These are phyloP conservation scores for Francoa sonchifolia DNA, from an alignment of 441 rosid species.

Conservation along the genomic window DNA sequence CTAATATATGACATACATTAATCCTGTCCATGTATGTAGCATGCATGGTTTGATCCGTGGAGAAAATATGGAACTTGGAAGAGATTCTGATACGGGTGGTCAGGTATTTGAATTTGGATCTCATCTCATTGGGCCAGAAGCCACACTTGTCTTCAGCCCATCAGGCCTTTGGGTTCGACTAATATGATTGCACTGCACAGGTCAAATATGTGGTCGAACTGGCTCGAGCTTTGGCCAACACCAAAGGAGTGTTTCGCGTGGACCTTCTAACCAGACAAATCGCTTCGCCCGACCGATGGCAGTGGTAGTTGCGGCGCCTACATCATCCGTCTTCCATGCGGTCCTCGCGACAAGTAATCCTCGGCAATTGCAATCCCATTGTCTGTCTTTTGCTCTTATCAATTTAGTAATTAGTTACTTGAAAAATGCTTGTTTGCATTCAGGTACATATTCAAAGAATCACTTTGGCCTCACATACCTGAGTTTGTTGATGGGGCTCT, in stretches of 20 bases:
- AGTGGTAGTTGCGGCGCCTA: conserved; percentile 55
- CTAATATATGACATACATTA: too few relatives aligned
- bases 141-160: too few relatives aligned
- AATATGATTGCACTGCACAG: too few relatives aligned
- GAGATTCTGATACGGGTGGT: conserved; percentile 78
- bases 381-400: too few relatives aligned
- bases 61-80: conserved; percentile 75
- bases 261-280: conserved; percentile 64
- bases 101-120: conserved; percentile 25
- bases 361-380: too few relatives aligned
- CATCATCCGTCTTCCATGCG: conserved; percentile 56
- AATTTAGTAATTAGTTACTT: conserved; percentile 1
- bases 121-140: too few relatives aligned
- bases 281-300: conserved; percentile 50
- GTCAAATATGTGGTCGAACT: conserved; percentile 69
- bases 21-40: conserved; percentile 25
- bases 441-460: conserved; percentile 64
- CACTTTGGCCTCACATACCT: conserved; percentile 57
- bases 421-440: not conserved
- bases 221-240: conserved; percentile 53
- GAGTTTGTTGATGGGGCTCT: conserved; percentile 62
- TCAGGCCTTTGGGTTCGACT: too few relatives aligned
- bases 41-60: conserved; percentile 63
- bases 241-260: conserved; percentile 46
- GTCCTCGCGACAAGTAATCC: conserved; percentile 47